These are phyloP conservation scores for Kalaharituber pfeilii DNA, from an alignment of 2,329 filamentous ascomycete genomes.

Conservation along the genomic window DNA sequence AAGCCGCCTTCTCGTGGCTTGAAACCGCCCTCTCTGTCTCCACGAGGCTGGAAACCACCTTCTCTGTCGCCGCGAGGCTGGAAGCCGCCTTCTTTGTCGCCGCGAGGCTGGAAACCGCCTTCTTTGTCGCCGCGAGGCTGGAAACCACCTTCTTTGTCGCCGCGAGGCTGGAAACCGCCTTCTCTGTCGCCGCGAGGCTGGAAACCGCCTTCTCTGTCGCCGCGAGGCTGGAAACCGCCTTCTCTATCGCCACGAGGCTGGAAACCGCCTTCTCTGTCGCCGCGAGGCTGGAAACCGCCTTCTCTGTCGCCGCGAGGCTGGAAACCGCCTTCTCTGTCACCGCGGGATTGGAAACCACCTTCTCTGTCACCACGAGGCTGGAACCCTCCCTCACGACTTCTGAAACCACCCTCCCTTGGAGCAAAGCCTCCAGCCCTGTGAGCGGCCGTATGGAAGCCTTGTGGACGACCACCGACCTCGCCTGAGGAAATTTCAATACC, in stretches of 20 bases:
- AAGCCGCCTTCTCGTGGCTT: background rate
- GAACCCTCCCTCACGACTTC: background rate
- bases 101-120: background rate
- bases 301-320: background rate
- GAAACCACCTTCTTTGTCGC: background rate
- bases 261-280: background rate
- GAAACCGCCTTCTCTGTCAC: background rate
- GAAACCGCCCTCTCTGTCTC: background rate
- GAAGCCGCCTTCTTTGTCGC: background rate
- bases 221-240: background rate
- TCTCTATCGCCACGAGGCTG: background rate
- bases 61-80: background rate
- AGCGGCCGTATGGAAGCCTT: background rate
- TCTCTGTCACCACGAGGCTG: background rate
- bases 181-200: background rate
- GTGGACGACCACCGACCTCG: background rate
- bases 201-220: background rate
- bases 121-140: background rate
- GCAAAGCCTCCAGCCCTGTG: background rate
- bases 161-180: background rate
- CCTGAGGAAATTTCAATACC: slow-evolving; percentile 8
- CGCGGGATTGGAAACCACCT: background rate
- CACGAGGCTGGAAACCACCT: background rate
- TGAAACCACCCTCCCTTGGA: background rate
- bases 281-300: background rate